Evolutionary conservation across 768 basidiomycete species (phyloP), one percentile per base, ranked within the genome.

Genomic region (Rhodotorula paludigena): DNA sequence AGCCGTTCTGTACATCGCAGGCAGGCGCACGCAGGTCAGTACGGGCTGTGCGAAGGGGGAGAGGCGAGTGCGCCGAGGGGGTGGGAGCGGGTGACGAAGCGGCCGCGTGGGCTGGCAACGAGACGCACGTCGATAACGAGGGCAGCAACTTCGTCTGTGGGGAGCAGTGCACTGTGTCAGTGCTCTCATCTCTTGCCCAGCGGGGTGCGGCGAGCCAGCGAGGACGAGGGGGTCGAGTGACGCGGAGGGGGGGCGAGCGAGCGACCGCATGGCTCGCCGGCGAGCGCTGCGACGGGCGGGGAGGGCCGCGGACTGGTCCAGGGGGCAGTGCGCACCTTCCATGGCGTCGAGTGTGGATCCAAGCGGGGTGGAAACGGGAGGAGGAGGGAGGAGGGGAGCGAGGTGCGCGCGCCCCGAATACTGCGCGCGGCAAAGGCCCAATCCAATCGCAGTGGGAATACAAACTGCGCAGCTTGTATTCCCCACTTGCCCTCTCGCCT

Each of bases 1-100:
- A 97, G 78, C 90, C 91, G 80, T 90, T 90, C 81, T 91, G 88
- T 78, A 39, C n/a, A n/a, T n/a, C n/a, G n/a, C n/a, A n/a, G n/a
- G n/a, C n/a, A n/a, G n/a, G n/a, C n/a, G n/a, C n/a, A n/a, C n/a
- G n/a, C n/a, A n/a, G n/a, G n/a, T n/a, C n/a, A n/a, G n/a, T n/a
- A n/a, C n/a, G 57, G n/a, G 39, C 18, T 11, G 38, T 23, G 44
- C 18, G 38, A 33, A 20, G 36, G 15, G 49, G n/a, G n/a, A n/a
- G n/a, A n/a, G n/a, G n/a, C n/a, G n/a, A n/a, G n/a, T n/a, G n/a
- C n/a, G 52, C 57, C 35, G 52, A 39, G 25, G 11, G 20, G 51
- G 42, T 21, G 23, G 21, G 48, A 32, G 60, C 41, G 47, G 33
- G 56, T 62, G 53, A 47, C 39, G 63, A 23, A 32, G 44, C n/a